A percentile compares a stretch with the other conserved stretches of the same genome.
Evolutionary conservation across 2,329 filamentous ascomycete species (phyloP).

Genomic region (Conoideocrella luteorostrata): DNA sequence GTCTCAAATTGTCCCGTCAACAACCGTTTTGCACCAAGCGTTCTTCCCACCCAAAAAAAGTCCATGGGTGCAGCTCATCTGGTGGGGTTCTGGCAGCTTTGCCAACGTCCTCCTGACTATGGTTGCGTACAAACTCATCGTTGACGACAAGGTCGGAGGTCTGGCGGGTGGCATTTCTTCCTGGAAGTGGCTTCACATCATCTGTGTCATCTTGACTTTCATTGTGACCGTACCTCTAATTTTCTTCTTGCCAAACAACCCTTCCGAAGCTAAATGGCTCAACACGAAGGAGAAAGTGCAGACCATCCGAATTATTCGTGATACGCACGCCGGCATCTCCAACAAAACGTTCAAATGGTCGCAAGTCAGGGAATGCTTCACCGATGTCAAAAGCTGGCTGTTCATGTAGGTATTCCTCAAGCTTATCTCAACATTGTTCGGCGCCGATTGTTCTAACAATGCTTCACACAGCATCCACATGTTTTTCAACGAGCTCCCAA

Average conservation of each 20-base stretch:
- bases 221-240: slow-evolving; percentile 10
- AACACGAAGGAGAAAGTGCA: slow-evolving; percentile 15
- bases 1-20: slow-evolving; percentile 21
- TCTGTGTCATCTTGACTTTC: slow-evolving; percentile 47
- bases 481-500: slow-evolving; percentile 21
- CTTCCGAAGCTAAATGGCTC: slow-evolving; percentile 16
- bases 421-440: not conserved
- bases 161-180: slow-evolving; percentile 14
- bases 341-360: slow-evolving; percentile 19
- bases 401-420: slow-evolving; percentile 6
- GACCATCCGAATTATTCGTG: slow-evolving; percentile 15
- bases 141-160: slow-evolving; percentile 12
- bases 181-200: slow-evolving; percentile 48
- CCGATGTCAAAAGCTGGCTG: slow-evolving; percentile 18
- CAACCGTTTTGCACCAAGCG: slow-evolving; percentile 21
- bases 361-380: slow-evolving; percentile 16
- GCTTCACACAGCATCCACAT: slow-evolving; percentile 14
- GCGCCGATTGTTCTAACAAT: too few species aligned
- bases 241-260: slow-evolving; percentile 16
- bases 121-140: slow-evolving; percentile 21
- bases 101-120: slow-evolving; percentile 22
- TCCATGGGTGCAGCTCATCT: slow-evolving; percentile 22
- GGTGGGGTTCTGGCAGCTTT: slow-evolving; percentile 22
- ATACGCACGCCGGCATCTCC: slow-evolving; percentile 15
- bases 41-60: slow-evolving; percentile 22